Percentiles rank a stretch among this genome's conserved stretches.
phyloP scores from a whole-genome alignment of 2,329 filamentous ascomycete species.

The Waltergamsia citrina region DNA sequence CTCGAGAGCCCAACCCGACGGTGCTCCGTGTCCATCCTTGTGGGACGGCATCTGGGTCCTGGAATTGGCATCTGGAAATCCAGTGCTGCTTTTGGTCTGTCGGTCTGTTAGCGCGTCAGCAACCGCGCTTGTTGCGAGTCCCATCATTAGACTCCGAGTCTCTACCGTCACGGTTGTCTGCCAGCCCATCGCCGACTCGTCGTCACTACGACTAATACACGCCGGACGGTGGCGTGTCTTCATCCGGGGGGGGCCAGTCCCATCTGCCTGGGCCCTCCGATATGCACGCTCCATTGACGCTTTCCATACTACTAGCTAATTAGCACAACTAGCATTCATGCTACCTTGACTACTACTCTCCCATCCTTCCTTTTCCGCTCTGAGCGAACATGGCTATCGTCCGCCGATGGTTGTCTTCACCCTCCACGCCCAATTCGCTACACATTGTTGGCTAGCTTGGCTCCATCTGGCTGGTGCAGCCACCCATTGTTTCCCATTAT shows the following conservation, averaged over 20 bases:
- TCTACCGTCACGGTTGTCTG: too few relatives aligned
- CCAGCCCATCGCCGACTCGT: too few relatives aligned
- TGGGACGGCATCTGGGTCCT: constrained; percentile 4
- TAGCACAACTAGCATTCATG: too few relatives aligned
- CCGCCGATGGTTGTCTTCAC: neutral
- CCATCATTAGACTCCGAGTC: too few relatives aligned
- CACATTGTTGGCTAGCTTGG: neutral
- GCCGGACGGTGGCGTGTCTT: constrained; percentile 1
- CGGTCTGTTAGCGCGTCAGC: neutral
- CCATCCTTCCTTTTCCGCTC: too few relatives aligned
- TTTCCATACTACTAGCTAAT: too few relatives aligned
- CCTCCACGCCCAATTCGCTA: neutral
- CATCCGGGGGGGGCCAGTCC: neutral
- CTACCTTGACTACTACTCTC: too few relatives aligned
- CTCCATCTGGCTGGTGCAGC: neutral
- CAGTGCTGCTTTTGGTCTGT: constrained; percentile 19
- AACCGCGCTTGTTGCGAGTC: constrained; percentile 1
- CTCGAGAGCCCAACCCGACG: too few relatives aligned
- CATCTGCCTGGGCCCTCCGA: neutral
- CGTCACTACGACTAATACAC: neutral
- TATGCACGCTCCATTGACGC: too few relatives aligned
- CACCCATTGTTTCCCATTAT: neutral
- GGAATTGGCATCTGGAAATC: constrained; percentile 10
- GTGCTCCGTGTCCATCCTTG: constrained; percentile 3
- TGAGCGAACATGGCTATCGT: neutral